phyloP scores from a whole-genome alignment of 441 rosid genomes.

The Macaranga tanarius region DNA sequence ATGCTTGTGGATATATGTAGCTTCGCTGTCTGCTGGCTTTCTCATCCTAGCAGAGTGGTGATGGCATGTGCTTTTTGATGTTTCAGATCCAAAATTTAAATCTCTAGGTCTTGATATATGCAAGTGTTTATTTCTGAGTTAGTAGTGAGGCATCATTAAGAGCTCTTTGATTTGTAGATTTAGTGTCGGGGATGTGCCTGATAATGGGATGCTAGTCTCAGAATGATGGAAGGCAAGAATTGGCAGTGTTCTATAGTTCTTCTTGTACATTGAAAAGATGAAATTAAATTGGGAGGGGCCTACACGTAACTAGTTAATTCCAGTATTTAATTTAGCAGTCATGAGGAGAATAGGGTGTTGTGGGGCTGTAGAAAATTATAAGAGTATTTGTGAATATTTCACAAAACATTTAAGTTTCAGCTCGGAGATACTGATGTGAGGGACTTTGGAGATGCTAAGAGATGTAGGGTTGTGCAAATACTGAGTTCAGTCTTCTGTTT shows the following conservation, averaged over 20 bases:
- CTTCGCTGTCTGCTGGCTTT: neutral
- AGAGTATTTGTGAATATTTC: neutral
- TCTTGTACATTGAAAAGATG: neutral
- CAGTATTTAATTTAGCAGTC: neutral
- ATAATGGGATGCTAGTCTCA: neutral
- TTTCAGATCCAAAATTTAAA: neutral
- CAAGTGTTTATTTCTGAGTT: neutral
- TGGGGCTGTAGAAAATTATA: constrained; percentile 3
- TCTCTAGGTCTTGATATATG: neutral
- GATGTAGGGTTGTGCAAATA: constrained; percentile 4
- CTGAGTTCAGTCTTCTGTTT: neutral
- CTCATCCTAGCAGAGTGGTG: neutral
- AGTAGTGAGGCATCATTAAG: neutral
- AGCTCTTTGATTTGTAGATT: neutral
- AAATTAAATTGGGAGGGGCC: neutral
- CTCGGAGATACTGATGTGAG: neutral
- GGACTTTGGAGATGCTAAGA: neutral
- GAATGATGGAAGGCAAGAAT: neutral
- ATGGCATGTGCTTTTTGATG: neutral
- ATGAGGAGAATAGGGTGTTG: neutral
- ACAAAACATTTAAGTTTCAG: neutral
- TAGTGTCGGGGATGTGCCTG: neutral
- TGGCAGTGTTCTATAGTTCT: neutral
- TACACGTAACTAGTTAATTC: neutral
- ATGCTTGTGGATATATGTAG: constrained; percentile 4